Evolutionary conservation across 1,284 basidiomycete species (phyloP).

Genomic region (Malassezia sympodialis): DNA sequence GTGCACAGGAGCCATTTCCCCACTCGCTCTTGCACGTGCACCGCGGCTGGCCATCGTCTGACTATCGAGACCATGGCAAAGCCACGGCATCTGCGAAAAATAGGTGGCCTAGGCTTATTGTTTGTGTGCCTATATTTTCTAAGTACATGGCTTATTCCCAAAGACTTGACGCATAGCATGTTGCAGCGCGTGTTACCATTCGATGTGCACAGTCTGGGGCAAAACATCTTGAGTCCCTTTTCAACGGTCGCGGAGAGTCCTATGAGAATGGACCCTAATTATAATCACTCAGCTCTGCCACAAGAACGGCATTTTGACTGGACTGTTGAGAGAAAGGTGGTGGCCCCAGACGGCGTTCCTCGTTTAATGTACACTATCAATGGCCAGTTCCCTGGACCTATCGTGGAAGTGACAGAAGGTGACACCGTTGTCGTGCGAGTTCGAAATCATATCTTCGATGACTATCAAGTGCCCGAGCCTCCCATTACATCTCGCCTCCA

Average conservation of each 20-base stretch:
- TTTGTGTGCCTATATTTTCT: neutral
- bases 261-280: neutral
- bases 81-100: neutral
- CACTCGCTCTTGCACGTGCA: neutral
- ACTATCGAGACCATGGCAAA: neutral
- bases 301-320: slow-evolving; percentile 25
- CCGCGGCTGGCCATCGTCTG: neutral
- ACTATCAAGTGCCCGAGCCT: slow-evolving; percentile 7
- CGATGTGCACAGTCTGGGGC: neutral
- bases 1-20: neutral
- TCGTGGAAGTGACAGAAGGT: slow-evolving; percentile 35
- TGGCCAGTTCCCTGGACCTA: slow-evolving; percentile 31
- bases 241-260: neutral
- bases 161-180: neutral
- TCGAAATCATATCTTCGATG: slow-evolving; percentile 23
- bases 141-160: neutral
- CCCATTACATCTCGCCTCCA: neutral
- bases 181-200: neutral
- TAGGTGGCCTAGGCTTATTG: neutral
- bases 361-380: slow-evolving; percentile 36
- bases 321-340: slow-evolving; percentile 21
- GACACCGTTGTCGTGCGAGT: slow-evolving; percentile 37
- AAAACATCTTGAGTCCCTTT: neutral
- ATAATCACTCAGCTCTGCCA: slow-evolving; percentile 2
- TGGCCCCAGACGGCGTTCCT: slow-evolving; percentile 28